These are phyloP conservation scores for Trichoderma harzianum DNA, from an alignment of 2,329 filamentous ascomycete species.

Conservation along the genomic window DNA sequence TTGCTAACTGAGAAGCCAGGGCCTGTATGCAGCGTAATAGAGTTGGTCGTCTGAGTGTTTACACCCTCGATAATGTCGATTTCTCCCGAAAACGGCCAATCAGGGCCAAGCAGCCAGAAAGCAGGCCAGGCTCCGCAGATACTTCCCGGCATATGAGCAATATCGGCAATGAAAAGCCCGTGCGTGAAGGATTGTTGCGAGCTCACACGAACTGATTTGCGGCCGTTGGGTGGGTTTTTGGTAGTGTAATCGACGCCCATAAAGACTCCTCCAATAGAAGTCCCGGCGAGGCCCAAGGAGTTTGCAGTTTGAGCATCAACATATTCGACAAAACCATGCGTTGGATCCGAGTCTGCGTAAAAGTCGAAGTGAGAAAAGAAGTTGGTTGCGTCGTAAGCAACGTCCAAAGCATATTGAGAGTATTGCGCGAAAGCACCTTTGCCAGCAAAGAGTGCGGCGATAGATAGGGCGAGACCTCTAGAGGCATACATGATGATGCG, in stretches of 20 bases:
- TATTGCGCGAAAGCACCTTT: slow-evolving; percentile 25
- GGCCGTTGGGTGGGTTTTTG: slow-evolving; percentile 53
- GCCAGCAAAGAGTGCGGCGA: slow-evolving; percentile 30
- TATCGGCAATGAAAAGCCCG: slow-evolving; percentile 70
- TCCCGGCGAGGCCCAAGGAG: slow-evolving; percentile 55
- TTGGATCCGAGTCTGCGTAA: slow-evolving; percentile 62
- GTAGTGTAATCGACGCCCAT: slow-evolving; percentile 67
- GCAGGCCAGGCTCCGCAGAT: slow-evolving; percentile 74
- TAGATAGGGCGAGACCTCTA: slow-evolving; percentile 23
- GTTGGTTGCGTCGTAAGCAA: slow-evolving; percentile 49
- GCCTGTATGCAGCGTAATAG: slow-evolving; percentile 66
- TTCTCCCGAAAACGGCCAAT: slow-evolving; percentile 69
- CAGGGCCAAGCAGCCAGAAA: slow-evolving; percentile 64
- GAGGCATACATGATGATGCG: slow-evolving; percentile 24
- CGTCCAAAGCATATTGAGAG: slow-evolving; percentile 34
- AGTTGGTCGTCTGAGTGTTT: slow-evolving; percentile 57
- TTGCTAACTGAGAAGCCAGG: slow-evolving; percentile 56
- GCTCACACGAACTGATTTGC: slow-evolving; percentile 66
- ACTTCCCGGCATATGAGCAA: slow-evolving; percentile 71
- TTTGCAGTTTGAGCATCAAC: slow-evolving; percentile 57
- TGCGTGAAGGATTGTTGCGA: slow-evolving; percentile 64
- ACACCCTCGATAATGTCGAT: slow-evolving; percentile 81
- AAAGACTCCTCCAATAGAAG: slow-evolving; percentile 54
- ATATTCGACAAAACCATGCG: slow-evolving; percentile 71
- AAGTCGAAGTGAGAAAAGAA: slow-evolving; percentile 57